phyloP scores from a whole-genome alignment of 2,329 filamentous ascomycete genomes.

The Pseudocercospora cruenta region DNA sequence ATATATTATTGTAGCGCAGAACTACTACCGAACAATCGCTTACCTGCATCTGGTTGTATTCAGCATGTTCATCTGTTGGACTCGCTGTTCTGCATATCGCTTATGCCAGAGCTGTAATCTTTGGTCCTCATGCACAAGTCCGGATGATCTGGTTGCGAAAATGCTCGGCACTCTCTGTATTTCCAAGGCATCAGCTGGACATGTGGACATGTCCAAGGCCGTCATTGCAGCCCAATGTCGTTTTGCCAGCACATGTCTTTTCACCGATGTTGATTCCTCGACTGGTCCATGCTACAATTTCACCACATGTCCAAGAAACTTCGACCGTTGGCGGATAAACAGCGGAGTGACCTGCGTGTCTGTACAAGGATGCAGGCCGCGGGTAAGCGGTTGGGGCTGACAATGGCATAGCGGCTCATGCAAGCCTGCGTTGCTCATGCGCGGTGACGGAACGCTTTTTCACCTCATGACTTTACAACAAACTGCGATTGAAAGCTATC shows the following conservation, averaged over 20 bases:
- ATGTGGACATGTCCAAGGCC: neutral
- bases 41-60: neutral
- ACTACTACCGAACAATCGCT: neutral
- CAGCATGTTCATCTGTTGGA: neutral
- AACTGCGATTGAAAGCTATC: neutral
- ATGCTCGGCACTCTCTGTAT: neutral
- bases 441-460: neutral
- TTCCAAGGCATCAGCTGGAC: neutral
- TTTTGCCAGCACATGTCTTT: neutral
- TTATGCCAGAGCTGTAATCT: neutral
- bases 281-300: neutral
- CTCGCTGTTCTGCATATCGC: neutral
- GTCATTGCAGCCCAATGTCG: neutral
- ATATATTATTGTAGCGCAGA: neutral
- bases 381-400: neutral
- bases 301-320: neutral
- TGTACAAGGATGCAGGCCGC: conserved; percentile 1
- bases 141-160: neutral
- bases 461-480: neutral
- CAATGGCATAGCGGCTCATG: conserved; percentile 1
- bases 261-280: neutral
- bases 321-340: neutral
- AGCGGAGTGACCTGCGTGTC: neutral
- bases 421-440: neutral
- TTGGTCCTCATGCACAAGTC: neutral